A percentile compares a stretch with the other conserved stretches of the same genome.
These are phyloP conservation scores for Camellia lanceoleosa DNA, from an alignment of 148 eudicot species.

Conservation along the genomic window DNA sequence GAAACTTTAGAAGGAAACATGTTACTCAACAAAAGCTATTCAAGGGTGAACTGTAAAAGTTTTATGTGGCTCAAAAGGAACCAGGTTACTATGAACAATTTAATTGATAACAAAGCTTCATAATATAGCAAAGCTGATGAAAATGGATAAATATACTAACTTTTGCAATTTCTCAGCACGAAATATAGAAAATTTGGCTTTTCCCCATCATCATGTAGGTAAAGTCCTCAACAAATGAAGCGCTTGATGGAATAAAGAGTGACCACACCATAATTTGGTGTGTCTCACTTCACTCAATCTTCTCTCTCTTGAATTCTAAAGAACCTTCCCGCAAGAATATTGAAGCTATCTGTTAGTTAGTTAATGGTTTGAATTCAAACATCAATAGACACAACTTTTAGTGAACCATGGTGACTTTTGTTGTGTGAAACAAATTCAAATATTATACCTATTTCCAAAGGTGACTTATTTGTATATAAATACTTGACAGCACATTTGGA, in stretches of 20 bases:
- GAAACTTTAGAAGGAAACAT: background rate
- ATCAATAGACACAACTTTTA: too few species aligned
- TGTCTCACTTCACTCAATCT: too few species aligned
- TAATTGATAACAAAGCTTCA: background rate
- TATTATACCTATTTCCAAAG: too few species aligned
- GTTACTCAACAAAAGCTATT: background rate
- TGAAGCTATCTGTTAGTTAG: too few species aligned
- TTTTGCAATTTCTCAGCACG: background rate
- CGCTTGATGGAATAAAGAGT: conserved; percentile 27
- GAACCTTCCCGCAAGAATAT: too few species aligned
- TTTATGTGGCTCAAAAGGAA: background rate
- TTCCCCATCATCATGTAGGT: conserved; percentile 36
- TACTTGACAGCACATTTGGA: too few species aligned
- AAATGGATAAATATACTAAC: background rate
- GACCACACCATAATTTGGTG: too few species aligned
- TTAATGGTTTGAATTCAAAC: too few species aligned
- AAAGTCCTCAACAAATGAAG: conserved; percentile 67
- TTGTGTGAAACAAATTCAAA: too few species aligned
- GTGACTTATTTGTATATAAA: too few species aligned
- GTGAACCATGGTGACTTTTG: too few species aligned
- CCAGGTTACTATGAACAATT: background rate
- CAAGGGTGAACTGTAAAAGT: background rate
- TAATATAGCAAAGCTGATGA: background rate
- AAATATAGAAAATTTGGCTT: background rate
- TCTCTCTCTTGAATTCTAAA: too few species aligned